Percentiles rank a stretch among this genome's conserved stretches.
Evolutionary conservation across 495 filamentous ascomycete species (phyloP).

Genomic region (Daldinia concentrica): DNA sequence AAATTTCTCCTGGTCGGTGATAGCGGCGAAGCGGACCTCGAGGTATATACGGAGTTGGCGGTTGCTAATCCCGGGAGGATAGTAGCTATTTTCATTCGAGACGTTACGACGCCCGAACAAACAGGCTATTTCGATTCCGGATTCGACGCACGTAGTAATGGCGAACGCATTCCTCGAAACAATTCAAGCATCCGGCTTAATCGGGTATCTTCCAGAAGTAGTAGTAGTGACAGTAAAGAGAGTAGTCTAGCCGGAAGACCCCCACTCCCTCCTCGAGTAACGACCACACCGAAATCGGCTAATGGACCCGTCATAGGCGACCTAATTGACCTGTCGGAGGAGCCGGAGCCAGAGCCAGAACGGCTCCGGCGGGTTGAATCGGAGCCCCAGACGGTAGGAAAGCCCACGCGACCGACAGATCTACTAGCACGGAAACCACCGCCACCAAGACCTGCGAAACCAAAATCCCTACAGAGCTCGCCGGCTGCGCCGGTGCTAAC

Average conservation of each 20-base stretch:
- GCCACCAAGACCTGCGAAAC: constrained; percentile 73
- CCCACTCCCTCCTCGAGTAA: constrained; percentile 50
- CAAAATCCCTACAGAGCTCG: constrained; percentile 65
- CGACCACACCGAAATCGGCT: constrained; percentile 27
- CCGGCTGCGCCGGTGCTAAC: constrained; percentile 36
- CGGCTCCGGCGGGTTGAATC: constrained; percentile 48
- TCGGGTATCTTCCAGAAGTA: constrained; percentile 46
- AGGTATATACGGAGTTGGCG: constrained; percentile 95
- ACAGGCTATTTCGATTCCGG: constrained; percentile 81
- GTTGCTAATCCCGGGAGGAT: constrained; percentile 83
- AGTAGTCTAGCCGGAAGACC: constrained; percentile 46
- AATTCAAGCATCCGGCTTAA: constrained; percentile 8
- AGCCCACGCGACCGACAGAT: constrained; percentile 53
- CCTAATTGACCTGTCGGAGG: constrained; percentile 67
- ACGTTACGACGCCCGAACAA: constrained; percentile 81
- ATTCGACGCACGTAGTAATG: constrained; percentile 49
- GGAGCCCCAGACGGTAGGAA: constrained; percentile 36
- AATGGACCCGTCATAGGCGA: constrained; percentile 60
- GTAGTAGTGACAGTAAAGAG: constrained; percentile 33
- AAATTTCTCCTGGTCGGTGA: constrained; percentile 93
- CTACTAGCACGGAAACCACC: constrained; percentile 51
- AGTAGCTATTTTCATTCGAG: constrained; percentile 86
- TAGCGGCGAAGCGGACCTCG: constrained; percentile 94
- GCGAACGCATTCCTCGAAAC: constrained; percentile 17
- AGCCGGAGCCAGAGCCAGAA: constrained; percentile 47